Percentiles rank a stretch among this genome's conserved stretches.
Evolutionary conservation across 176 grass and related monocot species (phyloP).

Genomic region (Dactylis glomerata): DNA sequence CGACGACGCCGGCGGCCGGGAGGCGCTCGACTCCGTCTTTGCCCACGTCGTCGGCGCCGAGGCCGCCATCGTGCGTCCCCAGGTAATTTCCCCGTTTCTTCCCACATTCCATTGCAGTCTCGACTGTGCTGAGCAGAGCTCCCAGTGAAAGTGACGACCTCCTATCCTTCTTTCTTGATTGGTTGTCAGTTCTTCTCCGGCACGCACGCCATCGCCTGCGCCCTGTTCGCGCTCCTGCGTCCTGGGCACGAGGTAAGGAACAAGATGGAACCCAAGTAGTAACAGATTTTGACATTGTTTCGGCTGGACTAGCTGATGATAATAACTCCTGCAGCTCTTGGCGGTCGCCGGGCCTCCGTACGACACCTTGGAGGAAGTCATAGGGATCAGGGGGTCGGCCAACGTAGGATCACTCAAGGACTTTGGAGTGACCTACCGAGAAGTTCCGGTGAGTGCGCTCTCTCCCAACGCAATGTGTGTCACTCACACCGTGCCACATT

Average conservation of each 20-base stretch:
- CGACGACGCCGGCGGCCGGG: constrained; percentile 81
- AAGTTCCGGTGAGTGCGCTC: constrained; percentile 54
- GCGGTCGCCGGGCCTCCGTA: constrained; percentile 79
- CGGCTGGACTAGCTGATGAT: background rate
- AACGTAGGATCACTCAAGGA: constrained; percentile 81
- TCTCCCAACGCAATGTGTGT: background rate
- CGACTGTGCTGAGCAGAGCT: background rate
- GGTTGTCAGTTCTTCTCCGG: constrained; percentile 78
- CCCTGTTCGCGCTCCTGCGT: constrained; percentile 79
- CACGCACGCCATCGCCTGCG: constrained; percentile 85
- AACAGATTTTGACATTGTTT: background rate
- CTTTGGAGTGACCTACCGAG: constrained; percentile 74
- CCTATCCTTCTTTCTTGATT: background rate
- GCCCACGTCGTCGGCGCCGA: constrained; percentile 77
- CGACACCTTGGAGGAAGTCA: constrained; percentile 86
- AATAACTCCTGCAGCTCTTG: constrained; percentile 50
- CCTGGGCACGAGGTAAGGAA: constrained; percentile 70
- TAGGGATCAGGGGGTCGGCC: constrained; percentile 73
- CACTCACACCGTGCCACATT: background rate
- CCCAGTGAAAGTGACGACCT: background rate
- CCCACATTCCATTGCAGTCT: background rate
- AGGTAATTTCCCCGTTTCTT: constrained; percentile 18
- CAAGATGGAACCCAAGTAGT: background rate
- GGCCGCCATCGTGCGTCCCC: constrained; percentile 87
- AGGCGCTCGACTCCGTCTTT: constrained; percentile 71